Evolutionary conservation across 768 basidiomycete species (phyloP), one percentile per base, ranked within the genome.

Genomic region (Zangia roseola): DNA sequence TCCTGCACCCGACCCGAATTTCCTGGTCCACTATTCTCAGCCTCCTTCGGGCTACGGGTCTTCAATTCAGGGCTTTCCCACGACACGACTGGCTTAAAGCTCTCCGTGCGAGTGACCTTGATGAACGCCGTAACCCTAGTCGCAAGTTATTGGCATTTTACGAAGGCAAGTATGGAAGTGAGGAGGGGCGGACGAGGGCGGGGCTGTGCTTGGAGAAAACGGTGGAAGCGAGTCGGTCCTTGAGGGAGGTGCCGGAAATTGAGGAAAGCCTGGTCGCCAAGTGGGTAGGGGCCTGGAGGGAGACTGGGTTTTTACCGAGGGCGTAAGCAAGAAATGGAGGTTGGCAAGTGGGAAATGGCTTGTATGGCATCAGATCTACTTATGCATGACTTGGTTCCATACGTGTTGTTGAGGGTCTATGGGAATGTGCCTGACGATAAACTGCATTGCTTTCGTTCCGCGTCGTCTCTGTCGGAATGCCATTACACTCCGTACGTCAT

Each of bases 201-300:
- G 49, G 34, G 17, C 20, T 64, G 7, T 45, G 39, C 20, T 40
- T 58, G 13, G 44, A 52, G 6, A 40, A 36, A 28, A 50, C 56
- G 17, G 17, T 57, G 16, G 37, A 30, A 8, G 38, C 20, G 33
- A 64, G 64, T 46, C 37, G 34, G 36, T 58, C 52, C 44, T 34
- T 63, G 45, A 49, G 56, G 40, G 50, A 47, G 5, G 50, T 42
- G 6, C 59, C 59, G 1, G 50, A 52, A 16, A 47, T 42, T 1
- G 53, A 47, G 10, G 55, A 63, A 2, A 66, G 46, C 20, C 49
- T 78, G 30, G 71, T 78, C 2, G 63, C 55, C 14, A 71, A 73
- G 35, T 78, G 76, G 76, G 66, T 72, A 2, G 56, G 45, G 16
- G 61, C 68, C 13, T 79, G 77, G 77, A 68, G 67, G 47, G 57